These are phyloP conservation scores for Macadamia integrifolia DNA, from an alignment of 164 flowering plant species.

Conservation along the genomic window DNA sequence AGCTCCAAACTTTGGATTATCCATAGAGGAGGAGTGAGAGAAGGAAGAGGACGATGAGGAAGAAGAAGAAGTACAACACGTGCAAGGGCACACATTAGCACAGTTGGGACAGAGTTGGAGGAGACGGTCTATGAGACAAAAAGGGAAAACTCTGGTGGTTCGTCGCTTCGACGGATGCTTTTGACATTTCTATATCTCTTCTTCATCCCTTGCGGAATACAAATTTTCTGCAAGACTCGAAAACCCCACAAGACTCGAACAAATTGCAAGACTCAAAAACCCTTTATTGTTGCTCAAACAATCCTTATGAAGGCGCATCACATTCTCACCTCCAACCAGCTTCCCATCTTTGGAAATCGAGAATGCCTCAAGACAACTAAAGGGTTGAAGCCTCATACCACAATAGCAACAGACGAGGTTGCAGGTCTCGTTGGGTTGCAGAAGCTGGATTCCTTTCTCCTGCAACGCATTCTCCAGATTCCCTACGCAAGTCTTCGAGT, in stretches of 20 bases:
- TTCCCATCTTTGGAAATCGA: slow-evolving; percentile 33
- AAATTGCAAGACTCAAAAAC: slow-evolving; percentile 42
- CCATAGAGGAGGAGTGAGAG: neutral
- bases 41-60: slow-evolving; percentile 9
- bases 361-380: slow-evolving; percentile 73
- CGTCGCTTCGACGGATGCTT: slow-evolving; percentile 49
- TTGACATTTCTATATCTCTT: slow-evolving; percentile 46
- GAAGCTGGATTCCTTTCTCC: slow-evolving; percentile 42
- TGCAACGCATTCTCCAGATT: slow-evolving; percentile 47
- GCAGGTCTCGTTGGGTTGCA: slow-evolving; percentile 62
- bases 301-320: slow-evolving; percentile 48
- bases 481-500: slow-evolving; percentile 81
- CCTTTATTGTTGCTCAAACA: slow-evolving; percentile 34
- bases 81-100: slow-evolving; percentile 51
- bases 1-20: neutral
- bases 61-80: slow-evolving; percentile 30
- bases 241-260: slow-evolving; percentile 19
- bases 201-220: slow-evolving; percentile 24
- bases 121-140: slow-evolving; percentile 56
- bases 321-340: slow-evolving; percentile 39
- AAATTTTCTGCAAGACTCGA: neutral
- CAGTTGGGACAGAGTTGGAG: neutral
- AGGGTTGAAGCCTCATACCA: slow-evolving; percentile 24
- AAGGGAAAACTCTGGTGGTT: slow-evolving; percentile 45
- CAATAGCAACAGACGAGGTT: slow-evolving; percentile 61